These are phyloP conservation scores for Trametes polyzona DNA, from an alignment of 1,284 basidiomycete genomes.

Conservation along the genomic window DNA sequence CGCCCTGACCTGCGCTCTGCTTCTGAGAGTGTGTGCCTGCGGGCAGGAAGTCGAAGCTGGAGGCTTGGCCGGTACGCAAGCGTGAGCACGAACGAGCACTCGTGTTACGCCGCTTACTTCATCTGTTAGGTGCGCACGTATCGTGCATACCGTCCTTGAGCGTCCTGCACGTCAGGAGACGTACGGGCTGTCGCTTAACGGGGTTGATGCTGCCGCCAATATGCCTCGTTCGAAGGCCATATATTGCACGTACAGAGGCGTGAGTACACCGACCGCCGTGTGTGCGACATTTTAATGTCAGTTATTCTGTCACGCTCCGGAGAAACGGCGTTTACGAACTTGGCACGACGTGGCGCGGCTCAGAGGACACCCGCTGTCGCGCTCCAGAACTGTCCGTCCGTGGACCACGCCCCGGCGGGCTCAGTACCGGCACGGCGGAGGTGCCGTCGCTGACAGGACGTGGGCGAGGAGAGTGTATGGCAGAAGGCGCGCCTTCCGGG, in stretches of 20 bases:
- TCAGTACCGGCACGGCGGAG: background rate
- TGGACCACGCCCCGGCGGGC: background rate
- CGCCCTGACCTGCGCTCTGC: constrained; percentile 9
- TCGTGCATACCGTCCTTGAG: background rate
- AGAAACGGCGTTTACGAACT: background rate
- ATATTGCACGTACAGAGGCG: too few relatives aligned
- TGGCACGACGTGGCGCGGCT: background rate
- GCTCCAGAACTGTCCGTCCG: background rate
- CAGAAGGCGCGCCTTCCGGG: background rate
- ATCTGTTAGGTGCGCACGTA: background rate
- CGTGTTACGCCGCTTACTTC: background rate
- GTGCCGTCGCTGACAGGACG: background rate
- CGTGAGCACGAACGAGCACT: background rate
- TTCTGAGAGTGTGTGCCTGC: background rate
- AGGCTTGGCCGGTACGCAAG: background rate
- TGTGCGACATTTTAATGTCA: background rate
- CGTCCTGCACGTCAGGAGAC: background rate
- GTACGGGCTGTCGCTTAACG: too few relatives aligned
- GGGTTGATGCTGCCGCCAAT: too few relatives aligned
- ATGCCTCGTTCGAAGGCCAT: too few relatives aligned
- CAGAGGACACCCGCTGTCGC: background rate
- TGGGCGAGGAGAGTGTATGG: background rate
- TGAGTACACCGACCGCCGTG: too few relatives aligned
- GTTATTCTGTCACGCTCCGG: background rate
- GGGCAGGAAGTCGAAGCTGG: background rate